These are phyloP conservation scores for Xylaria sp. DNA, from an alignment of 2,329 filamentous ascomycete species.

Conservation along the genomic window DNA sequence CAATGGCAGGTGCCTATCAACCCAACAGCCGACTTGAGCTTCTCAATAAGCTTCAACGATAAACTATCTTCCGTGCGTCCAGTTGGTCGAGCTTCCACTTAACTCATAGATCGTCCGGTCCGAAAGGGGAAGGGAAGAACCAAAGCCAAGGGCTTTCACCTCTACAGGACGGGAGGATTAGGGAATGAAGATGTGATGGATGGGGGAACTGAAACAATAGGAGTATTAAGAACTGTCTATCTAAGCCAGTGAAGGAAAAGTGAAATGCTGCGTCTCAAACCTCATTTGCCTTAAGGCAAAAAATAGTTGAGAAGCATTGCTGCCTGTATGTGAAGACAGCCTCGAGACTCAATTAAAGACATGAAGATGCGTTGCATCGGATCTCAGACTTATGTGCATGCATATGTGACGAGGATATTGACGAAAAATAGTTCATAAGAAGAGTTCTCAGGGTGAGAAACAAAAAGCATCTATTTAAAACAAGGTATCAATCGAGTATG, in stretches of 20 bases:
- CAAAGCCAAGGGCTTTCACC: background rate
- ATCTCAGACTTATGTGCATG: background rate
- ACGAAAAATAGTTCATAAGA: background rate
- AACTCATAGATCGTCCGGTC: background rate
- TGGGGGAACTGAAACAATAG: background rate
- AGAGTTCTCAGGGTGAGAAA: background rate
- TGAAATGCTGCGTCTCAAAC: background rate
- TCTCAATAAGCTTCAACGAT: background rate
- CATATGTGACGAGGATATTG: background rate
- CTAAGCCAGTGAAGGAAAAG: background rate
- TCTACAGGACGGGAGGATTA: background rate
- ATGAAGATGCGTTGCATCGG: background rate
- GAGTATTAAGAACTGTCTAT: background rate
- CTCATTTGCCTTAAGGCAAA: background rate
- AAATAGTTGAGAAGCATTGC: background rate
- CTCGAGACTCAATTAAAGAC: background rate
- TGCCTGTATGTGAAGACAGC: background rate
- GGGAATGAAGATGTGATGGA: background rate
- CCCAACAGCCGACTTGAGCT: too few species aligned
- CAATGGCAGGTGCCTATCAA: slow-evolving; percentile 1
- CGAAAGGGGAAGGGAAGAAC: background rate
- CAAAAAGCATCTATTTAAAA: slow-evolving; percentile 6
- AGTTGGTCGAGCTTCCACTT: background rate
- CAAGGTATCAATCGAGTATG: slow-evolving; percentile 22
- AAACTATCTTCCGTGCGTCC: background rate